A percentile compares a stretch with the other conserved stretches of the same genome.
Evolutionary conservation across 2,329 filamentous ascomycete genomes (phyloP).

Genomic region (Graphium sp.): DNA sequence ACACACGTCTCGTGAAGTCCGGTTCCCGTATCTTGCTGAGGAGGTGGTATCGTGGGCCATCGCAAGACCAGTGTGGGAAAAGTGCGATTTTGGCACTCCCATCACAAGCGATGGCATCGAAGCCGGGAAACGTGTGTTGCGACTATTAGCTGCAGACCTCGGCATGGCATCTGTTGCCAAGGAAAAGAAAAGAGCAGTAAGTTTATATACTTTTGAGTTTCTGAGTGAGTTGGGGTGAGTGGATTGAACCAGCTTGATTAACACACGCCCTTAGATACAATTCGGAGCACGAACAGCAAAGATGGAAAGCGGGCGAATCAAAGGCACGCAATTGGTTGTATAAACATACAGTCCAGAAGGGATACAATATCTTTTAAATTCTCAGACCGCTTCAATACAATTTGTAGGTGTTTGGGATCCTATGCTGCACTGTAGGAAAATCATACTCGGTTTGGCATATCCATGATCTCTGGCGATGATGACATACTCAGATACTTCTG

Average conservation of each 20-base stretch:
- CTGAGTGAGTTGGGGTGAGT: no score
- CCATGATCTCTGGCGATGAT: slow-evolving; percentile 36
- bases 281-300: slow-evolving; percentile 72
- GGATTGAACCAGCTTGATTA: no score
- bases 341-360: no score
- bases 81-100: slow-evolving; percentile 68
- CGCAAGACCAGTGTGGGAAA: slow-evolving; percentile 56
- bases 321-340: slow-evolving; percentile 40
- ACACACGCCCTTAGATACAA: no score
- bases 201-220: slow-evolving; percentile 11
- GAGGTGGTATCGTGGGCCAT: slow-evolving; percentile 70
- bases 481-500: slow-evolving; percentile 62
- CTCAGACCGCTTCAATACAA: background rate
- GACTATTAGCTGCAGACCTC: slow-evolving; percentile 58
- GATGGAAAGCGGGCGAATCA: slow-evolving; percentile 55
- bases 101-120: slow-evolving; percentile 29
- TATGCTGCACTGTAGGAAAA: no score
- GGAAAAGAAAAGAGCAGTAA: slow-evolving; percentile 86
- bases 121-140: slow-evolving; percentile 64
- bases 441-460: no score
- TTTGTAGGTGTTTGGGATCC: no score
- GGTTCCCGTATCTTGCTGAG: slow-evolving; percentile 87
- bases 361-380: background rate
- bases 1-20: slow-evolving; percentile 74
- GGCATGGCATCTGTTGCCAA: slow-evolving; percentile 54